Evolutionary conservation across 164 flowering plant species (phyloP), one percentile per base, ranked within the genome.

Genomic region (Vitis riparia): DNA sequence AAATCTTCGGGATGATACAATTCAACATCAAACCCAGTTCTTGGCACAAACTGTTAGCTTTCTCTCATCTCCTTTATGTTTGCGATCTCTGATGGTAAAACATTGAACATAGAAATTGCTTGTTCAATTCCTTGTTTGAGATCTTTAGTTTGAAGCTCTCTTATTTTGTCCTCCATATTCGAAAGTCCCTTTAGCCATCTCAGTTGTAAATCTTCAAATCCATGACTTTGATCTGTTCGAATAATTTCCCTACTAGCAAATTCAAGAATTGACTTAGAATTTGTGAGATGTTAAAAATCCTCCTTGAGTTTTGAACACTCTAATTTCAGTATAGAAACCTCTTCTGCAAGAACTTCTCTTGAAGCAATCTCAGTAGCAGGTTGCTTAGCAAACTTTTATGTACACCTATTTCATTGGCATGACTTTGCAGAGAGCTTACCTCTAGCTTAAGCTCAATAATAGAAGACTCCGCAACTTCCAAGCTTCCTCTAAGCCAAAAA

Each of bases 381-480:
- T 65, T 80, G 79, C 68, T 77, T 74, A 9, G 87, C 57, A 63
- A 91, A 78, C 63, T 79, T 88, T 37, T 88, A 84, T 60, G 91
- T 79, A 56, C 71, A 58, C 92, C 87, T 63, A 91, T 69, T 68
- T 88, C 89, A 78, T 90, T 84, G 37, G 91, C 87, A 66, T 88
- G 78, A 80, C 78, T 78, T 60, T 85, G 95, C 80, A 30, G 92
- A 17, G 1, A 79, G 83, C 67, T 81, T 52, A 95, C 78, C 79
- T 91, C 96, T 47, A 77, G 68, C 82, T 86, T 89, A 53, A 95
- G 89, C 67, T 90, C 90, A 69, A 68, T 61, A 63, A 91, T 77
- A 17, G 94, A 88, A 27, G 93, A 81, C 69, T 95, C 93, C 19
- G 95, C 89, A 52, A 75, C 73, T 71, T 89, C 96, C 80, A 89